Evolutionary conservation across 257 asterid genomes (phyloP).

Genomic region (Solanum bulbocastanum): DNA sequence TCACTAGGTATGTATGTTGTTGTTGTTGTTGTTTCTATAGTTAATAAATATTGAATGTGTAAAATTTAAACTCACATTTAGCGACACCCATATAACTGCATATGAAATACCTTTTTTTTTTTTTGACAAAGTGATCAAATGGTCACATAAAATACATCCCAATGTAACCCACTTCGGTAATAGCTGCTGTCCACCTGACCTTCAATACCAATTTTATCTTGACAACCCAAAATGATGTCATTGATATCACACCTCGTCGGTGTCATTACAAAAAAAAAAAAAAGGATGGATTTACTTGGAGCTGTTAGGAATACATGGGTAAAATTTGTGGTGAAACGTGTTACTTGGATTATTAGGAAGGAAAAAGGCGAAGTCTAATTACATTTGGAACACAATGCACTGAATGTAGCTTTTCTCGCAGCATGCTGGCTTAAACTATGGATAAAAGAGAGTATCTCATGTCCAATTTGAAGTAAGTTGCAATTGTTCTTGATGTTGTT

Average conservation of each 20-base stretch:
- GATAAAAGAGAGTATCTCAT: neutral
- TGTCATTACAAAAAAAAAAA: neutral
- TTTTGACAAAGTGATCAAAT: too few species aligned
- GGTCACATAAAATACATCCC: neutral
- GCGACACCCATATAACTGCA: neutral
- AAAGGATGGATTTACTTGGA: neutral
- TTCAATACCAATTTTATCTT: neutral
- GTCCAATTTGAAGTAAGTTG: neutral
- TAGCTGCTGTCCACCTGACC: neutral
- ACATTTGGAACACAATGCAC: neutral
- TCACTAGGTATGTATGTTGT: neutral
- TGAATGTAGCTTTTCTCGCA: neutral
- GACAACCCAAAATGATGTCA: neutral
- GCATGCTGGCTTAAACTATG: too few species aligned
- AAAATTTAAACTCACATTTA: neutral
- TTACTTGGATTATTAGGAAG: neutral
- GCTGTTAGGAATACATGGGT: neutral
- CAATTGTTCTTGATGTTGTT: neutral
- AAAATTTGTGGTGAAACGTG: neutral
- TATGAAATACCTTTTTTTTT: neutral
- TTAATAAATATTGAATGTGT: neutral
- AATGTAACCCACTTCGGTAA: neutral
- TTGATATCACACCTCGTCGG: neutral
- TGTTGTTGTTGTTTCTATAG: neutral
- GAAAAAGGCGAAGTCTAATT: neutral